Evolutionary conservation across 768 basidiomycete genomes (phyloP).

Genomic region (Auricularia heimuer): DNA sequence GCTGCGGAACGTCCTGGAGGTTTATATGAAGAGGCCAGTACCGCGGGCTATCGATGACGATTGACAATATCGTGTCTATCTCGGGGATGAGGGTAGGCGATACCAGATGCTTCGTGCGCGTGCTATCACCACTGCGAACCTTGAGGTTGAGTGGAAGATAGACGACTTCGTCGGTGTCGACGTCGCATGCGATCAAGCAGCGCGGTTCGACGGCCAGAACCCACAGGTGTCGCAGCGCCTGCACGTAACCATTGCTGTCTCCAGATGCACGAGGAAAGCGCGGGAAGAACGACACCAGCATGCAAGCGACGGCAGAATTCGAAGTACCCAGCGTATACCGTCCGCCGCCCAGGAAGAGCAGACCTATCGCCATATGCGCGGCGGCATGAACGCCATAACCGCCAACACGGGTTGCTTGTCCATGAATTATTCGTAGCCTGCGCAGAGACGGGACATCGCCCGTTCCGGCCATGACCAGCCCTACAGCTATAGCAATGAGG

Average conservation of each 20-base stretch:
- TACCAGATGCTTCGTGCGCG: slow-evolving; percentile 68
- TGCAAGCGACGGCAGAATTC: slow-evolving; percentile 80
- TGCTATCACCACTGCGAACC: slow-evolving; percentile 52
- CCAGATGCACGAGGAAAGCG: slow-evolving; percentile 67
- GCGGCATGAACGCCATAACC: slow-evolving; percentile 87
- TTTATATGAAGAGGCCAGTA: slow-evolving; percentile 93
- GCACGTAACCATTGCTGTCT: slow-evolving; percentile 86
- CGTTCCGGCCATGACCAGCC: slow-evolving; percentile 95
- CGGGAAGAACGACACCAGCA: slow-evolving; percentile 89
- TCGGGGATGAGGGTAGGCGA: slow-evolving; percentile 91
- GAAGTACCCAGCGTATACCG: slow-evolving; percentile 87
- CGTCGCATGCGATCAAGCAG: slow-evolving; percentile 84
- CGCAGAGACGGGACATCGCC: slow-evolving; percentile 87
- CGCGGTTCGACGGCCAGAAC: slow-evolving; percentile 90
- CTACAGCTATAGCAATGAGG: slow-evolving; percentile 73
- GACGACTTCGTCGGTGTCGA: slow-evolving; percentile 82
- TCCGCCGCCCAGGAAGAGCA: slow-evolving; percentile 90
- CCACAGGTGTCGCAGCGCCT: slow-evolving; percentile 93
- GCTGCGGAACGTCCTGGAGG: slow-evolving; percentile 52
- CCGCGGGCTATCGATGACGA: slow-evolving; percentile 85
- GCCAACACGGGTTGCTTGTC: slow-evolving; percentile 64
- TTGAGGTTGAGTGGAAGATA: slow-evolving; percentile 89
- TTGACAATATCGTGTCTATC: slow-evolving; percentile 67
- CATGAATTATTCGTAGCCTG: slow-evolving; percentile 80
- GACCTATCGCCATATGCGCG: slow-evolving; percentile 80